Base-by-base conservation (phyloP, 345 rosid species). In the Excoecaria agallocha region DNA sequence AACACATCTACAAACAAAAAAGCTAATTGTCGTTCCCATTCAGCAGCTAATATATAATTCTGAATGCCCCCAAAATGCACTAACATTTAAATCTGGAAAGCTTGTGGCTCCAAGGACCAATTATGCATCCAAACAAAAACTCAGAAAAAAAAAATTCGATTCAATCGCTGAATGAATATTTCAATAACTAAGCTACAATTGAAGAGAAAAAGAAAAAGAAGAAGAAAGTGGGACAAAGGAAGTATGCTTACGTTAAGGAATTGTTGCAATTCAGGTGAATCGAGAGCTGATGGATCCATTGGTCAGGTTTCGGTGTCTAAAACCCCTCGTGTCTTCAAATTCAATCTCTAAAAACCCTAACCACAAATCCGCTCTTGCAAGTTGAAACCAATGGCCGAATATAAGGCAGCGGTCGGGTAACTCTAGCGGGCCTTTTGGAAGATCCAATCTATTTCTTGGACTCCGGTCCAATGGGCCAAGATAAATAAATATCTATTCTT, bases 231-330 rank as follows among this genome's bases (percentile, higher is more conserved):
- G 68, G 35, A 52, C 54, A 73, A n/a, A 41, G 41, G 38, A 37
- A 73, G 0, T 59, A 9, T 0, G 19, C 89, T 74, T 82, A 92
- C 97, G 35, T 49, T 76, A 74, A 92, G 85, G 56, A 90, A 84
- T 38, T 79, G 87, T 78, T 89, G 84, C 82, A 92, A 38, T 82
- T 90, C 91, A 38, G 90, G 74, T 16, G 86, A 84, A 69, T 77
- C 72, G 24, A 81, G 57, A 13, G 58, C 12, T 12, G 79, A 77
- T 16, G 83, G 48, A 81, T 87, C 89, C 91, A 87, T 87, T 70
- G 12, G 37, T 66, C 16, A 15, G 0, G 56, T 41, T 49, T 52
- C 20, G 19, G 4, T 20, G 38, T 22, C 68, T 48, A 56, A 82
- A 68, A 56, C 79, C 70, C n/a, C 73, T 60, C 3, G 30, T 56